Evolutionary conservation across 768 basidiomycete species (phyloP), one percentile per base, ranked within the genome.

Genomic region (Lentinula aciculospora): DNA sequence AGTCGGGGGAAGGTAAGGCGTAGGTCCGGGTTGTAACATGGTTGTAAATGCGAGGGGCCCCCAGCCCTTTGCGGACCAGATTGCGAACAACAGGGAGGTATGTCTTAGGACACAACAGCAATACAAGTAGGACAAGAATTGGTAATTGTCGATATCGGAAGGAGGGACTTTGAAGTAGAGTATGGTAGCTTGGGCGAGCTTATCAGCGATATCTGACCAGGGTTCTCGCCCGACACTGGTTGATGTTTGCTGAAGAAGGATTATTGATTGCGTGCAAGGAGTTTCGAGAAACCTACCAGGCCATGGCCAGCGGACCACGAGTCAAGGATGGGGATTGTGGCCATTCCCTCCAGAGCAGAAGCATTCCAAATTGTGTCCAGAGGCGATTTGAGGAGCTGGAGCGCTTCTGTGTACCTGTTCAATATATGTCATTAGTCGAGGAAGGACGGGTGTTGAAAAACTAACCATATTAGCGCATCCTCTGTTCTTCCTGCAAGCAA

Each of bases 351-450:
- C 45, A 92, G 74, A 0, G 87, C 85, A 12, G 88, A 85, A 0
- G 92, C 96, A 68, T 94, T 89, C 96, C 96, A 99, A 27, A 89
- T 76, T 23, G 81, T 71, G 69, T 98, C 96, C 56, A 84, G 82
- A 7, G 83, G 78, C 1, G 76, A 76, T 69, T 87, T 90, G 64
- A 93, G 85, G n/a, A 90, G 68, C 31, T 80, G 80, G 17, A 93
- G 72, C 12, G 94, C 88, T 74, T 98, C 94, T 53, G 84, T 81
- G 70, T 94, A 98, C 84, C 91, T 93, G 65, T 28, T 53, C 56
- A 53, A 63, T 60, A 46, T 12, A 19, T 32, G 28, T 12, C 13
- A 21, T 17, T 58, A 53, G 19, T 12, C 21, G 12, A 12, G 40
- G 25, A 37, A 37, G 28, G 13, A 19, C 40, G 47, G 45, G 46